A percentile compares a stretch with the other conserved stretches of the same genome.
Evolutionary conservation across 1,284 basidiomycete species (phyloP).

Genomic region (Marasmius sp.): DNA sequence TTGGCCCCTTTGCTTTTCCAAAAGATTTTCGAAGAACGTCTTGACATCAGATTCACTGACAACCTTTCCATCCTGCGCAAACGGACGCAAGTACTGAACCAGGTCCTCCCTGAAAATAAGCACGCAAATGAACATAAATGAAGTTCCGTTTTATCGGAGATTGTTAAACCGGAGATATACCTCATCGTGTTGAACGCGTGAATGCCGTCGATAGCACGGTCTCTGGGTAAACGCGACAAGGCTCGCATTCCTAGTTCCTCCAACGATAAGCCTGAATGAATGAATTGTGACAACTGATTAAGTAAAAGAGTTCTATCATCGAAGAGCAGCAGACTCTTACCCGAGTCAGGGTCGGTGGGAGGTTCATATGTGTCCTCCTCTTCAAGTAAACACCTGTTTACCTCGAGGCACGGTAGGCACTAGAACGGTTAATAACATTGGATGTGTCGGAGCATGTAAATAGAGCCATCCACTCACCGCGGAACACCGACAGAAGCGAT

Average conservation of each 20-base stretch:
- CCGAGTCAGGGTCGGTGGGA: conserved; percentile 79
- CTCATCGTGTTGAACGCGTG: conserved; percentile 78
- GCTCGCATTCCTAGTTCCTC: conserved; percentile 82
- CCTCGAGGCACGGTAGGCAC: conserved; percentile 56
- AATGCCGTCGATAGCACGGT: conserved; percentile 76
- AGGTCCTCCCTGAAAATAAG: conserved; percentile 58
- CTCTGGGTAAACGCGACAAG: conserved; percentile 65
- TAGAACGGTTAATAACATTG: conserved; percentile 25
- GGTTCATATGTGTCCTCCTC: conserved; percentile 82
- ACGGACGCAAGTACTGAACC: conserved; percentile 71
- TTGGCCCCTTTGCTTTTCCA: conserved; percentile 7
- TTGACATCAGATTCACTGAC: conserved; percentile 73
- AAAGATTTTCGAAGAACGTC: conserved; percentile 58
- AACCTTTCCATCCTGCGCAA: conserved; percentile 75
- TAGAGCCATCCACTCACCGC: conserved; percentile 38
- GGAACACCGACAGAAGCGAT: conserved; percentile 72
- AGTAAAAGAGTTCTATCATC: neutral
- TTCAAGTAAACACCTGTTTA: conserved; percentile 59
- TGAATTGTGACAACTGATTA: conserved; percentile 12
- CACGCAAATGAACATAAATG: no score
- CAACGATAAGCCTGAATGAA: conserved; percentile 57
- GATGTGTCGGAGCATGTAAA: neutral
- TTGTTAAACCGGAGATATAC: conserved; percentile 36
- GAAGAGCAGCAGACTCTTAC: conserved; percentile 32
- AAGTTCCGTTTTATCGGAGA: no score